Base-by-base conservation (phyloP, 2,329 filamentous ascomycete species). In the Fusarium oligoseptatum region DNA sequence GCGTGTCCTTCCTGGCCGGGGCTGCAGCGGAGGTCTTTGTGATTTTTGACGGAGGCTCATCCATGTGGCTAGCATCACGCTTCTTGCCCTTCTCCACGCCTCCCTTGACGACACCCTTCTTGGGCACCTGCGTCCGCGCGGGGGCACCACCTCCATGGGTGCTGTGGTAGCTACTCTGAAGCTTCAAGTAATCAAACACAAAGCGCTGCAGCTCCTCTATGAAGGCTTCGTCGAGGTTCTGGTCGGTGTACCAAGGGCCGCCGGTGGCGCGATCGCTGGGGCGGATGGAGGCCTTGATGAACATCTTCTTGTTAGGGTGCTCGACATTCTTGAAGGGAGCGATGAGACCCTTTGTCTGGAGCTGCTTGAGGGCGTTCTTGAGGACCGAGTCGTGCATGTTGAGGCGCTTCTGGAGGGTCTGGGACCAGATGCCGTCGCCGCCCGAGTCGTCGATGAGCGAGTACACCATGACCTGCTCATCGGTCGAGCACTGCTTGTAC, bases 161-260 rank as follows among this genome's bases (percentile, higher is more conserved):
- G 77, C 84, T 85, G 50, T 89, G 87, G 78, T 92, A 92, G 84
- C 94, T 95, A 79, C 93, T 96, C 78, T 91, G 87, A 12, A 86
- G 86, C 78, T 92, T 92, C 71, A 98, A 90, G 71, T 91, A 92
- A 74, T 92, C 90, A 77, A 94, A 93, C 61, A 97, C 90, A 69
- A 93, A 89, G 22, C 90, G 88, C 70, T 93, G 90, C 60, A 98
- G 87, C 48, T 91, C 91, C 66, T 94, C 91, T 77, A 98, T 95
- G 81, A 99, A 94, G 68, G 93, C 93, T 74, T 94, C 92, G 83
- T 99, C 97, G 14, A 98, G 89, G 74, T 95, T 93, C 62, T 95
- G 94, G 73, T 98, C 95, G 9, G 94, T 95, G 82, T 97, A 98
- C 94, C 96, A 99, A 10, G 95, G 93, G 2, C 97, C 97, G 57